Evolutionary conservation across 2,329 filamentous ascomycete species (phyloP).

Genomic region (Alternaria sp.): DNA sequence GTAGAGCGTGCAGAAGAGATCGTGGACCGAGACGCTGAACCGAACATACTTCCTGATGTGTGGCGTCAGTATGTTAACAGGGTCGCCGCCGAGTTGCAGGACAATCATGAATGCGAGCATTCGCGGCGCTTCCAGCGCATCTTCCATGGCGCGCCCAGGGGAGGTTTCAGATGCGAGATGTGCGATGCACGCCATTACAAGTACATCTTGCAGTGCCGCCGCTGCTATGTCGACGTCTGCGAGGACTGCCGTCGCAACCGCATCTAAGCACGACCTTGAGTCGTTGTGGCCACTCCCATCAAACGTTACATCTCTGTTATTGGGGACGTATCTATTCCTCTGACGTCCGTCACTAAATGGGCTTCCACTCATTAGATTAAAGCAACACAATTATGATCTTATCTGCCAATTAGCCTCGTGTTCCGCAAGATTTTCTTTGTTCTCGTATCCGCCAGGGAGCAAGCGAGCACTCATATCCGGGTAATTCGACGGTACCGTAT

Average conservation of each 20-base stretch:
- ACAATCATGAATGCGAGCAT: slow-evolving; percentile 35
- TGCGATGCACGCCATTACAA: slow-evolving; percentile 26
- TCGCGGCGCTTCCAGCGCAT: slow-evolving; percentile 23
- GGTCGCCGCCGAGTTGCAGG: slow-evolving; percentile 17
- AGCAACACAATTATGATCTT: background rate
- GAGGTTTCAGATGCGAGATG: slow-evolving; percentile 32
- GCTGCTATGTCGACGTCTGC: slow-evolving; percentile 29
- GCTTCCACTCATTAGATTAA: background rate
- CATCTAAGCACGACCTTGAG: slow-evolving; percentile 3
- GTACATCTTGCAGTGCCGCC: slow-evolving; percentile 31
- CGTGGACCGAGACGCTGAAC: slow-evolving; percentile 21
- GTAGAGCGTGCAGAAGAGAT: slow-evolving; percentile 31
- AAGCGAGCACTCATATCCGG: slow-evolving; percentile 1
- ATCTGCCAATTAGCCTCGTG: background rate
- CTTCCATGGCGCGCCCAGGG: background rate
- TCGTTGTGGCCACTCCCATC: background rate
- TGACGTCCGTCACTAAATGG: background rate
- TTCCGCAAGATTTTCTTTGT: background rate
- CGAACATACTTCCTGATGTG: slow-evolving; percentile 13
- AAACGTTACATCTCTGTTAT: background rate
- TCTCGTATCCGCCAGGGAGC: background rate
- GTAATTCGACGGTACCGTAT: slow-evolving; percentile 2
- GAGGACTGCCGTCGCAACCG: slow-evolving; percentile 30
- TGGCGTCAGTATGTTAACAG: slow-evolving; percentile 13
- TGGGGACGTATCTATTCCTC: background rate